Conservation (phyloP, 257 asterid genomes). For the Solanum neorickii region DNA sequence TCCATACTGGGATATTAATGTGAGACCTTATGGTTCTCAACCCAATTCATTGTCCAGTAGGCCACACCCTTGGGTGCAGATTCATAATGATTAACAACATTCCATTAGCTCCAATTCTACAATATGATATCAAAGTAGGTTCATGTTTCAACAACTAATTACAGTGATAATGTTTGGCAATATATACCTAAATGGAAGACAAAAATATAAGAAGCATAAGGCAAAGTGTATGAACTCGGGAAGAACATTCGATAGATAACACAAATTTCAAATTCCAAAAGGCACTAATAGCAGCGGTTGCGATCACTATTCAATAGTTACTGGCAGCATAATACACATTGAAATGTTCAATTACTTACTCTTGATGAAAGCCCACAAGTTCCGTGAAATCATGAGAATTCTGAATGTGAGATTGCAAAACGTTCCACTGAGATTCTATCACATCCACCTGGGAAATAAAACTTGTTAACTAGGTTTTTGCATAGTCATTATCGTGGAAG, state of each 20-base stretch:
- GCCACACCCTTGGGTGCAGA: not conserved
- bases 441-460: constrained; percentile 75
- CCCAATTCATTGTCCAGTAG: not conserved
- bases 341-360: constrained; percentile 39
- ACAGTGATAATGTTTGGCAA: not conserved
- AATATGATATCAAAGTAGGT: not conserved
- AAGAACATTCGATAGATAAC: not conserved
- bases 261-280: not conserved
- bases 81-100: not conserved
- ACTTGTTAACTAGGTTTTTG: not conserved
- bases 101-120: not conserved
- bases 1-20: not conserved
- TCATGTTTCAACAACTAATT: not conserved
- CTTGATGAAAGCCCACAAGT: constrained; percentile 93
- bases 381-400: constrained; percentile 88
- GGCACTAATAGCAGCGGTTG: not conserved
- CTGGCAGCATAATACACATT: not conserved
- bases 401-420: constrained; percentile 81
- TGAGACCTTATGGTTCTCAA: not conserved
- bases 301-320: not conserved
- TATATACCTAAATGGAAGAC: not conserved
- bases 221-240: not conserved
- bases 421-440: constrained; percentile 98
- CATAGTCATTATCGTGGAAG: constrained; percentile 1
- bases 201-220: not conserved